Evolutionary conservation across 2,329 filamentous ascomycete species (phyloP).

Genomic region (Westerdykella sp.): DNA sequence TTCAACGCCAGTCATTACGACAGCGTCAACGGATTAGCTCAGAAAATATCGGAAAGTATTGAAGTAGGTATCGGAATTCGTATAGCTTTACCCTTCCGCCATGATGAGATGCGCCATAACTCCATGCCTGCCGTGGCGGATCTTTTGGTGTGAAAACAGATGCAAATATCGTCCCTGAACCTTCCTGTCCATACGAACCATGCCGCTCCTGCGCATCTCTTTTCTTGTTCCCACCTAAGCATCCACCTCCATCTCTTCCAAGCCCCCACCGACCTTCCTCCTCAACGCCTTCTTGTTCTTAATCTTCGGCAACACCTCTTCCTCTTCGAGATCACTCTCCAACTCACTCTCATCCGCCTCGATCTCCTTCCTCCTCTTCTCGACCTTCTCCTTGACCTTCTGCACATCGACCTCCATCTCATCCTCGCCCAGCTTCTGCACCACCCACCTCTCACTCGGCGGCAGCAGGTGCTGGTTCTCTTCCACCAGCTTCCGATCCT

Average conservation of each 20-base stretch:
- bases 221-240: slow-evolving; percentile 9
- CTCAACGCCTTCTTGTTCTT: slow-evolving; percentile 45
- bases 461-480: slow-evolving; percentile 91
- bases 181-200: too few species aligned
- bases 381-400: slow-evolving; percentile 46
- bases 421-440: slow-evolving; percentile 51
- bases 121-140: too few species aligned
- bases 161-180: too few species aligned
- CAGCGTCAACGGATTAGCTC: too few species aligned
- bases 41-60: too few species aligned
- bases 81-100: too few species aligned
- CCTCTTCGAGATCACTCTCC: slow-evolving; percentile 26
- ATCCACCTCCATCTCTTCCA: slow-evolving; percentile 46
- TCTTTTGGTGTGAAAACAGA: too few species aligned
- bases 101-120: too few species aligned
- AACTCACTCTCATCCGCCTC: slow-evolving; percentile 48
- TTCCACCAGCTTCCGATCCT: slow-evolving; percentile 79
- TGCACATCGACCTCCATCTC: slow-evolving; percentile 50
- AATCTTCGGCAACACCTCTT: slow-evolving; percentile 31
- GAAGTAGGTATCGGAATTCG: too few species aligned
- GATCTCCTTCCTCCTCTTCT: slow-evolving; percentile 58
- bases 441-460: slow-evolving; percentile 41
- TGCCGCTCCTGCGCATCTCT: too few species aligned
- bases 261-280: slow-evolving; percentile 41
- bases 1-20: too few species aligned